Evolutionary conservation across 208 protist genomes (phyloP), one percentile per base, ranked within the genome.

Genomic region (Novymonas esmeraldas): DNA sequence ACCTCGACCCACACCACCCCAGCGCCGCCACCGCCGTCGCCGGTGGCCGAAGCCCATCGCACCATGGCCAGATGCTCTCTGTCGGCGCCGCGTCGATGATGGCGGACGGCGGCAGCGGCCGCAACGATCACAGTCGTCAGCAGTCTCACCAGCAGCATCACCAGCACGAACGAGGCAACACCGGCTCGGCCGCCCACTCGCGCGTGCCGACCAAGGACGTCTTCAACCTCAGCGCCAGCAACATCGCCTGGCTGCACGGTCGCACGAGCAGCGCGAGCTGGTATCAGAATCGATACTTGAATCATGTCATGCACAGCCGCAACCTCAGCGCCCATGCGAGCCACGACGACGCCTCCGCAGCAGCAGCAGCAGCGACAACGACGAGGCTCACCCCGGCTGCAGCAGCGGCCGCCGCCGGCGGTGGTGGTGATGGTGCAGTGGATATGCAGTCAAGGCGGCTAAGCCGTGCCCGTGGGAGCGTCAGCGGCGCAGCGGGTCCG

Each of bases 221-320:
- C 49, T 55, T 55, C 49, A 22, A 55, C 1, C 16, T 31, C 11
- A 55, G 51, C 28, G 20, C 29, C 13, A 26, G 3, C 55, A 57
- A 16, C 34, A 6, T 33, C 14, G 16, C 16, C 41, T 31, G 52
- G 50, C 46, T 88, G 58, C 86, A 89, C 59, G 86, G 86, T 18
- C 82, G 64, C 51, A 88, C 77, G 6, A 81, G 83, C 50, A 88
- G 86, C 64, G 63, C 78, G 2, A 72, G 77, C 39, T 92, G 83
- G 82, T 89, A 85, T 44, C 70, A 75, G 38, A 61, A 83, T 48
- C 81, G 78, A 3, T 83, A 78, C 70, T 39, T 77, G 22, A 57
- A 66, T 38, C 76, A 66, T 44, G 70, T 65, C 3, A 76, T 77
- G 29, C 76, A 85, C 29, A 70, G 70, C 48, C 68, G 65, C 41